Evolutionary conservation across 116 monocot species (phyloP), one percentile per base, ranked within the genome.

Genomic region (Cymodocea nodosa): DNA sequence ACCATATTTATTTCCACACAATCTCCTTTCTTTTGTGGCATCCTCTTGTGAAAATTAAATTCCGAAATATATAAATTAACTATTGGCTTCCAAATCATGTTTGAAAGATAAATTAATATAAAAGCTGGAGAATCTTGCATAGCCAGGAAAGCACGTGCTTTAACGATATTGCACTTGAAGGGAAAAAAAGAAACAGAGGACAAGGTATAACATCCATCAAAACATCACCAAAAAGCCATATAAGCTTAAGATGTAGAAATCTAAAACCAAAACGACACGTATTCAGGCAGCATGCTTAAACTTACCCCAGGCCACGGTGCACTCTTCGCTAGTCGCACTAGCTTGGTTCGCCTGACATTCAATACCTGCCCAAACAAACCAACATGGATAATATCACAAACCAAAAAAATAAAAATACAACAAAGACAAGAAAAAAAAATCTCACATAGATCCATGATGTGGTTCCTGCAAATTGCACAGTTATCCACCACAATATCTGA

Each of bases 361-460:
- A 52, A 90, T 90, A 63, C 90, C 90, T 90, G 70, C 89, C 93
- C 50, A 37, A 19, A 22, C 58, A 65, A 11, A 58, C 15, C 35
- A 52, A 30, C 11, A 53, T 22, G 23, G 6, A 23, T 37, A 58
- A 15, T 18, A 51, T 23, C 11, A 23, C n/a, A 52, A 1, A 93
- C 89, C 20, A 93, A 89, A 64, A 93, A 78, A 80, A 78, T 1
- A 24, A 51, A 60, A 59, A 70, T 35, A 59, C 56, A 60, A 70
- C 34, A n/a, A 55, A 9, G 10, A 24, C 34, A 22, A 1, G 63
- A 14, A 17, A 0, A 2, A 12, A 23, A 40, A 52, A 30, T 15
- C 86, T 85, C 62, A 94, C 94, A 94, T 57, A 94, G 84, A 81
- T 94, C 94, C 94, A 94, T 94, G 89, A 94, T 94, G 70, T 94